Evolutionary conservation across 176 grass and related monocot genomes (phyloP).

Genomic region (Carex parvula): DNA sequence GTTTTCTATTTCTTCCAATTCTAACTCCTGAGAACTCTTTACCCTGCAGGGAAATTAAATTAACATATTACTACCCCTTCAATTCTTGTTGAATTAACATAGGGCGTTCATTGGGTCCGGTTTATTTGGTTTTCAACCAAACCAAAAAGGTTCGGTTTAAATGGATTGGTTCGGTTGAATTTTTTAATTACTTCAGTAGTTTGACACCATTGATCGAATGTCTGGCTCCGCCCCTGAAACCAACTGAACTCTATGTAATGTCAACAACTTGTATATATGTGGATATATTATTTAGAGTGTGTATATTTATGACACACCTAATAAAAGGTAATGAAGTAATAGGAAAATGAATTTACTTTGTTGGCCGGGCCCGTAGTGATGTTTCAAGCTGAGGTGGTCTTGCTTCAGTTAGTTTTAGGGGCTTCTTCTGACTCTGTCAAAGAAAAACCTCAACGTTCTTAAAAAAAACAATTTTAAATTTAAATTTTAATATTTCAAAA

Average conservation of each 20-base stretch:
- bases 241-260: too few relatives aligned
- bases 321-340: background rate
- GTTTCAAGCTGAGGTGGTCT: constrained; percentile 79
- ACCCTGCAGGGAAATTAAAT: constrained; percentile 40
- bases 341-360: constrained; percentile 50
- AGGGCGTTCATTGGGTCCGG: too few relatives aligned
- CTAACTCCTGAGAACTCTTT: constrained; percentile 80
- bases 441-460: constrained; percentile 35
- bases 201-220: too few relatives aligned
- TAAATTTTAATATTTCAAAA: too few relatives aligned
- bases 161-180: too few relatives aligned
- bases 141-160: too few relatives aligned
- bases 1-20: constrained; percentile 83
- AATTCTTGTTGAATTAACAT: background rate
- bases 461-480: background rate
- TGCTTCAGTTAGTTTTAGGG: constrained; percentile 43
- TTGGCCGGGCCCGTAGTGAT: constrained; percentile 59
- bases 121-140: too few relatives aligned
- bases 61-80: background rate
- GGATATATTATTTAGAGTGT: too few relatives aligned
- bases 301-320: too few relatives aligned
- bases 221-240: too few relatives aligned
- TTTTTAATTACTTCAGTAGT: too few relatives aligned
- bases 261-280: too few relatives aligned
- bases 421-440: constrained; percentile 53